These are phyloP conservation scores for Mallotus repandus DNA, from an alignment of 441 rosid species.

Conservation along the genomic window DNA sequence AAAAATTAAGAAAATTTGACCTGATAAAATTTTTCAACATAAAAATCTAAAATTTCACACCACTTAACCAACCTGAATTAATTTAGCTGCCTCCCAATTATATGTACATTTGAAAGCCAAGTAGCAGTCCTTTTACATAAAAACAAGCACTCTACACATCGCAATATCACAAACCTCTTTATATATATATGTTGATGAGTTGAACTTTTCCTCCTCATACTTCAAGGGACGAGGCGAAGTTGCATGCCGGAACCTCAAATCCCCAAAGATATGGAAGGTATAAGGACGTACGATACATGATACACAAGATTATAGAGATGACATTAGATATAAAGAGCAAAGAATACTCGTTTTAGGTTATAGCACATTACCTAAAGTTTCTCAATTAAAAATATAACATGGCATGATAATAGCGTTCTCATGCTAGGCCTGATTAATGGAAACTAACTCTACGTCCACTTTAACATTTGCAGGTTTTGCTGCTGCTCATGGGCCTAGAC, in stretches of 20 bases:
- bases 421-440: not conserved
- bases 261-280: not conserved
- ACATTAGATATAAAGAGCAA: not conserved
- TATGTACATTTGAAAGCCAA: too few species aligned
- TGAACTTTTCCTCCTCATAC: not conserved
- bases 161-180: slow-evolving; percentile 1
- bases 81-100: too few species aligned
- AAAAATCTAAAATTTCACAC: too few species aligned
- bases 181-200: too few species aligned
- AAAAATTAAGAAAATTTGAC: too few species aligned
- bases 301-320: slow-evolving; percentile 10
- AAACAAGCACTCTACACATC: not conserved
- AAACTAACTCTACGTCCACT: slow-evolving; percentile 1
- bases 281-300: not conserved
- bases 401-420: slow-evolving; percentile 5
- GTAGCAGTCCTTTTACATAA: slow-evolving; percentile 5
- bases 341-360: not conserved
- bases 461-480: not conserved
- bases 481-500: slow-evolving; percentile 65
- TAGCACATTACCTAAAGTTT: slow-evolving; percentile 2
- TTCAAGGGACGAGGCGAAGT: slow-evolving; percentile 4
- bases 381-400: slow-evolving; percentile 11
- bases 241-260: too few species aligned
- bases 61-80: too few species aligned
- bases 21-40: too few species aligned